Percentiles rank a stretch among this genome's conserved stretches.
phyloP scores from a whole-genome alignment of 164 flowering plant species.

The Vitis rotundifolia region DNA sequence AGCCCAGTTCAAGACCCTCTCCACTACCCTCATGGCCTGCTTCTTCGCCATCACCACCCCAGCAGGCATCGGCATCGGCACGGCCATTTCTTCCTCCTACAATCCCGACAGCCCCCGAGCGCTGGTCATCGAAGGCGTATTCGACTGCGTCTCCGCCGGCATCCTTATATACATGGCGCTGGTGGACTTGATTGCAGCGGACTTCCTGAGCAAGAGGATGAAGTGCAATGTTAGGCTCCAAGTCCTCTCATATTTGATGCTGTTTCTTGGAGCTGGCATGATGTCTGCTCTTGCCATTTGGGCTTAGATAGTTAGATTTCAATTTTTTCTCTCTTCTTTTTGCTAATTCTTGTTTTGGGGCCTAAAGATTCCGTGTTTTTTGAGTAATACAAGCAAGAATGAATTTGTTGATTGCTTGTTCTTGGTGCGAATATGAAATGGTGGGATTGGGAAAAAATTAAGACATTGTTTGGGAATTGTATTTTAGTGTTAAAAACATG shows the following conservation, averaged over 20 bases:
- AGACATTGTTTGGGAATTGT: too few species aligned
- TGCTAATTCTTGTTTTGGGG: neutral
- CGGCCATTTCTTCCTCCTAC: constrained; percentile 64
- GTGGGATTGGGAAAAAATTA: too few species aligned
- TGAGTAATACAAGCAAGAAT: too few species aligned
- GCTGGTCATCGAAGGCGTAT: constrained; percentile 64
- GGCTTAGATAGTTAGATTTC: constrained; percentile 42
- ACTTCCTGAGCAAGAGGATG: constrained; percentile 90
- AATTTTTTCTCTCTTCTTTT: neutral
- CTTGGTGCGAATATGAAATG: too few species aligned
- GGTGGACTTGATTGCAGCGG: constrained; percentile 93
- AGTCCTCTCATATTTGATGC: constrained; percentile 64
- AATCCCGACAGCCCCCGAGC: constrained; percentile 71
- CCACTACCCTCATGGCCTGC: constrained; percentile 74
- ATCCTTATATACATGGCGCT: constrained; percentile 90
- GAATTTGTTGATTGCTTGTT: too few species aligned
- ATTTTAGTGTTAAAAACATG: too few species aligned
- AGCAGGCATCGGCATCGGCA: constrained; percentile 61
- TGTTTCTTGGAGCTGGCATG: constrained; percentile 73
- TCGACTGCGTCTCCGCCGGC: constrained; percentile 85
- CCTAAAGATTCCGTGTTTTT: neutral
- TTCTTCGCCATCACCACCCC: constrained; percentile 93
- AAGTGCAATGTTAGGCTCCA: constrained; percentile 80
- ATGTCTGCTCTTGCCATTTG: constrained; percentile 87
- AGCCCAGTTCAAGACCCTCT: constrained; percentile 54